phyloP scores from a whole-genome alignment of 2,329 filamentous ascomycete genomes.

The Neocatenulostroma microsporum region DNA sequence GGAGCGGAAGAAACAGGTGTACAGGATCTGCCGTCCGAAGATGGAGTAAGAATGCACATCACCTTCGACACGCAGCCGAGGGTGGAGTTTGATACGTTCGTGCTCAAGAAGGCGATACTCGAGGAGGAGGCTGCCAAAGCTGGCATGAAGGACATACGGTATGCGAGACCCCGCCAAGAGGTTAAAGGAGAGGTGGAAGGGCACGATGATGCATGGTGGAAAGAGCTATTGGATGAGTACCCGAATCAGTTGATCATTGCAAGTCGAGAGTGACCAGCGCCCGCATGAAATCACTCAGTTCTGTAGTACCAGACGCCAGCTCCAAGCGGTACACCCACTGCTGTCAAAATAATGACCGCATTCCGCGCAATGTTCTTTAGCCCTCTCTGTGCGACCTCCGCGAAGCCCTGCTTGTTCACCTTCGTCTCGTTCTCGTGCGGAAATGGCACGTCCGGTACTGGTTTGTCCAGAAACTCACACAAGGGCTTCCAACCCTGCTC shows the following conservation, averaged over 20 bases:
- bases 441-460: slow-evolving; percentile 14
- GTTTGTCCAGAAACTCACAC: slow-evolving; percentile 19
- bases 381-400: neutral
- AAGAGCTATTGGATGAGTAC: slow-evolving; percentile 7
- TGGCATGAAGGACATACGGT: slow-evolving; percentile 2
- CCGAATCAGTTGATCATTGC: slow-evolving; percentile 9
- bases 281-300: no score
- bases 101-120: slow-evolving; percentile 7
- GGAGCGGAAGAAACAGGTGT: slow-evolving; percentile 5
- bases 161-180: slow-evolving; percentile 6
- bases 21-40: neutral
- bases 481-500: slow-evolving; percentile 21
- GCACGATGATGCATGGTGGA: slow-evolving; percentile 7
- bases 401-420: slow-evolving; percentile 1
- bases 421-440: slow-evolving; percentile 10
- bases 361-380: slow-evolving; percentile 3
- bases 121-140: slow-evolving; percentile 6
- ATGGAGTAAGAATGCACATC: slow-evolving; percentile 7
- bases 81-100: slow-evolving; percentile 9
- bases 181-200: slow-evolving; percentile 5
- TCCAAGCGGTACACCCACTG: neutral
- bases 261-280: no score
- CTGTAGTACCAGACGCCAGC: no score
- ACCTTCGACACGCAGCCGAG: slow-evolving; percentile 6
- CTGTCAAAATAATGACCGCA: neutral